Evolutionary conservation across 2,329 filamentous ascomycete species (phyloP), one percentile per base, ranked within the genome.

Genomic region (Penicillium polonicum): DNA sequence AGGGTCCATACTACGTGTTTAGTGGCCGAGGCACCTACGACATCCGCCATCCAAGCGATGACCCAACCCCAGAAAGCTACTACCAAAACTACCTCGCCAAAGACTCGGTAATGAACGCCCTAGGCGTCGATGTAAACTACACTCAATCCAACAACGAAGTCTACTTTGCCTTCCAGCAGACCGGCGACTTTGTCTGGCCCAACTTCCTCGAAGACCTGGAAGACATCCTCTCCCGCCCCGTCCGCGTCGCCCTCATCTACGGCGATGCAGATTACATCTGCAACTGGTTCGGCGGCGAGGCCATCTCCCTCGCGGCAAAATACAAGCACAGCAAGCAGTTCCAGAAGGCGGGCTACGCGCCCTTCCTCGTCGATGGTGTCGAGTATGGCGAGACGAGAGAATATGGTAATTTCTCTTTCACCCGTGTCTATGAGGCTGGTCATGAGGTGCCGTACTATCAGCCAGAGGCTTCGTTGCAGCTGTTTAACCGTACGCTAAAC

Each of bases 301-400:
- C 87, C 2, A 80, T 90, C 42, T 89, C 87, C 3, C 78, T 91
- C 4, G 80, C 81, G 6, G 76, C 91, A 0, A 73, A 80, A 42
- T 77, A 77, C 60, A 66, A 71, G 1, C 80, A 85, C 41, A 77
- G 80, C 12, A 74, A 80, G 46, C 74, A 81, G 27, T 94, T 93
- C 70, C 76, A 80, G 2, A 72, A 77, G 0, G 86, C 90, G 0
- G 90, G 89, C 0, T 94, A 94, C 70, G 83, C 85, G 0, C 85
- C 88, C 15, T 85, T 94, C 60, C 77, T 86, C 13, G 85, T 90
- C 41, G 89, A 91, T 68, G 81, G 80, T 27, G 80, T 82, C 7
- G 73, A 84, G 86, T 68, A 89, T 51, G 91, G 90, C 21, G 83
- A 85, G 55, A 89, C 91, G 0, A 83, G 90, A 4, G 89, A 94